Percentiles rank a stretch among this genome's conserved stretches.
Evolutionary conservation across 2,329 filamentous ascomycete genomes (phyloP).

Genomic region (Curvularia spicifera): DNA sequence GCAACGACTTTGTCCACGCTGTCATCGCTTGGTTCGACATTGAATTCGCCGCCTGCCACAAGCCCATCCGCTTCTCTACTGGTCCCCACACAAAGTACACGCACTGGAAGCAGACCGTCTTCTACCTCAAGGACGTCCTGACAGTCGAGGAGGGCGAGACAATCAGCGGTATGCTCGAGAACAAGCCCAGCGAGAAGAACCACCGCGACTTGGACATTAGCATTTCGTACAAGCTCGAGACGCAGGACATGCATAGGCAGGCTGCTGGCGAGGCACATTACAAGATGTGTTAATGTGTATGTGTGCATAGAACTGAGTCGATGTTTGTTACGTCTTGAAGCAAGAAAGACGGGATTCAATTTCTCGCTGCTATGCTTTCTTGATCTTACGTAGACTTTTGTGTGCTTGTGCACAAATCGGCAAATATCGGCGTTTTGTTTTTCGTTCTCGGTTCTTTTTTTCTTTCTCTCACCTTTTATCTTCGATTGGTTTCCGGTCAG

Average conservation of each 20-base stretch:
- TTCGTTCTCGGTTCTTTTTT: neutral
- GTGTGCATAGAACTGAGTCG: neutral
- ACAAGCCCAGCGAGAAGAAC: constrained; percentile 93
- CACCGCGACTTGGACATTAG: constrained; percentile 91
- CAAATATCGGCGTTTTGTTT: constrained; percentile 21
- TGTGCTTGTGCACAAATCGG: constrained; percentile 12
- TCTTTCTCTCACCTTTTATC: neutral
- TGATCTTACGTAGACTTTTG: constrained; percentile 25
- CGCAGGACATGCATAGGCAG: constrained; percentile 72
- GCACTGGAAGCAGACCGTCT: constrained; percentile 99
- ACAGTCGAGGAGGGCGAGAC: constrained; percentile 89
- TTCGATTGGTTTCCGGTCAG: neutral
- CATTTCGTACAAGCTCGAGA: constrained; percentile 81
- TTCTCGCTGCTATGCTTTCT: neutral
- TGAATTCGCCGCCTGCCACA: constrained; percentile 97
- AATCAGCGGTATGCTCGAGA: constrained; percentile 74
- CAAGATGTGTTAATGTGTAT: constrained; percentile 63
- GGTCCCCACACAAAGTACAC: constrained; percentile 99
- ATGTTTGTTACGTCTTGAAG: constrained; percentile 2
- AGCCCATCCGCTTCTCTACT: constrained; percentile 94
- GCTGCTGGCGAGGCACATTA: constrained; percentile 77
- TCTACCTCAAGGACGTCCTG: constrained; percentile 92
- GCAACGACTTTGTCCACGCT: constrained; percentile 94
- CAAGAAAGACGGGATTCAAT: neutral
- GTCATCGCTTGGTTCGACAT: constrained; percentile 99